These are phyloP conservation scores for Mollisiaceae sp. DNA, from an alignment of 2,329 filamentous ascomycete species.

Conservation along the genomic window DNA sequence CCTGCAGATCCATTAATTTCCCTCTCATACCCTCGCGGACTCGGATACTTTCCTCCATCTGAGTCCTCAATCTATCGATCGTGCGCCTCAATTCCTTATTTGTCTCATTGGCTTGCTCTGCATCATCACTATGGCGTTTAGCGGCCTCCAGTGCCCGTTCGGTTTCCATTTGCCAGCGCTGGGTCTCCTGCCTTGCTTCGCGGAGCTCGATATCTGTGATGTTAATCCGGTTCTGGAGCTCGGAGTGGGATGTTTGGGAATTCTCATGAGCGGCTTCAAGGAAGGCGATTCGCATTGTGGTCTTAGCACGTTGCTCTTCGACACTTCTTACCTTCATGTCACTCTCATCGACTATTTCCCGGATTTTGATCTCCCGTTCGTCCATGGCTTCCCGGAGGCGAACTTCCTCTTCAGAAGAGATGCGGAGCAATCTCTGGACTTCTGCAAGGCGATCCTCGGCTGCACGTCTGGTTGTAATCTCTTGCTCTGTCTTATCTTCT, in stretches of 20 bases:
- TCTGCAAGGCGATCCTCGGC: constrained; percentile 77
- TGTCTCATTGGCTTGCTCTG: constrained; percentile 59
- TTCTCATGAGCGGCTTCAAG: constrained; percentile 71
- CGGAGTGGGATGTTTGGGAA: constrained; percentile 57
- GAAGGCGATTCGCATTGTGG: constrained; percentile 65
- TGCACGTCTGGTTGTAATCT: constrained; percentile 65
- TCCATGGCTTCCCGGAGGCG: constrained; percentile 70
- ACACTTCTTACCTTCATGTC: constrained; percentile 67
- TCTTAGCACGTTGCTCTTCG: constrained; percentile 61
- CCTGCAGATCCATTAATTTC: constrained; percentile 85
- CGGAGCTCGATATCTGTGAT: constrained; percentile 59
- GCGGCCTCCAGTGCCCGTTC: constrained; percentile 68
- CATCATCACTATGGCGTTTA: constrained; percentile 63
- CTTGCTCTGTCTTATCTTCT: constrained; percentile 67
- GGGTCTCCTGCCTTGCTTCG: constrained; percentile 59
- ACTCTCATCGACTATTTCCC: constrained; percentile 71
- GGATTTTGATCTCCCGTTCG: constrained; percentile 70
- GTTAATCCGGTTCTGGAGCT: constrained; percentile 61
- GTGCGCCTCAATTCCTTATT: constrained; percentile 78
- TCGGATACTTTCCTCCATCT: constrained; percentile 84
- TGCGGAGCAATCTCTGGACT: constrained; percentile 70
- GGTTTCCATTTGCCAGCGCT: constrained; percentile 66
- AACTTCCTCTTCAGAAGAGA: constrained; percentile 74
- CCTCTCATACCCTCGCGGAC: constrained; percentile 82
- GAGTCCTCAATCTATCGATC: constrained; percentile 74